These are phyloP conservation scores for Dactylonectria estremocensis DNA, from an alignment of 2,329 filamentous ascomycete genomes.

Conservation along the genomic window DNA sequence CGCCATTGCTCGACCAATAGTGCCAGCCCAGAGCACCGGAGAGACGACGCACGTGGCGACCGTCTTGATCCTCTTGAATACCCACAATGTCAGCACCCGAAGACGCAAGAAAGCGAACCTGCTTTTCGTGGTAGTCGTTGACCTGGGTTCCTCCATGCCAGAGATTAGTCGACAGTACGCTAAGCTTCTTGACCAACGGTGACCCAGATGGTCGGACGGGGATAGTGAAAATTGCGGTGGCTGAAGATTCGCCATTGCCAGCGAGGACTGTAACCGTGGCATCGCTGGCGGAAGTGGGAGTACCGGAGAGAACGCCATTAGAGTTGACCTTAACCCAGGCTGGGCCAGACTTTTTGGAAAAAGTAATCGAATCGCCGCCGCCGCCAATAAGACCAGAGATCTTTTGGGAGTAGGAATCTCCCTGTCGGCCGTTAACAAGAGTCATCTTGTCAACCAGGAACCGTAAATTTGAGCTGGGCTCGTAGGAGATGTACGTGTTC, in stretches of 20 bases:
- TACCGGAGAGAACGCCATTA: conserved; percentile 56
- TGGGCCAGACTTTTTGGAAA: conserved; percentile 45
- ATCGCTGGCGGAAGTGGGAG: conserved; percentile 42
- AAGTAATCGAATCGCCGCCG: conserved; percentile 45
- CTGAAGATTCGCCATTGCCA: conserved; percentile 46
- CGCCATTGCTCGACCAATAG: conserved; percentile 51
- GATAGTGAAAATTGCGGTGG: conserved; percentile 50
- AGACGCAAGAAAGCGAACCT: conserved; percentile 53
- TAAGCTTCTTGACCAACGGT: conserved; percentile 53
- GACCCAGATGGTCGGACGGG: conserved; percentile 48
- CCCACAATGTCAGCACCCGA: conserved; percentile 55
- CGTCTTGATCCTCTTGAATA: conserved; percentile 54
- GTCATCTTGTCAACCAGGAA: conserved; percentile 43
- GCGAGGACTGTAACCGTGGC: conserved; percentile 27
- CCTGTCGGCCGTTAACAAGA: conserved; percentile 13
- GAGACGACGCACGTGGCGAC: conserved; percentile 50
- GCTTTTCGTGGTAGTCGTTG: conserved; percentile 57
- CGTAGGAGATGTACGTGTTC: conserved; percentile 45
- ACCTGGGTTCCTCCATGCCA: conserved; percentile 57
- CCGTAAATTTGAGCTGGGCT: conserved; percentile 52
- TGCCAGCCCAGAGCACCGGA: conserved; percentile 59
- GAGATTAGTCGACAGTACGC: conserved; percentile 58
- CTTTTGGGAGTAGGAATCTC: conserved; percentile 51
- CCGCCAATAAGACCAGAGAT: conserved; percentile 53
- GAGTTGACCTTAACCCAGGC: conserved; percentile 53